Conservation (phyloP, 2,329 filamentous ascomycete species). For the Pseudocercospora macadamiae region DNA sequence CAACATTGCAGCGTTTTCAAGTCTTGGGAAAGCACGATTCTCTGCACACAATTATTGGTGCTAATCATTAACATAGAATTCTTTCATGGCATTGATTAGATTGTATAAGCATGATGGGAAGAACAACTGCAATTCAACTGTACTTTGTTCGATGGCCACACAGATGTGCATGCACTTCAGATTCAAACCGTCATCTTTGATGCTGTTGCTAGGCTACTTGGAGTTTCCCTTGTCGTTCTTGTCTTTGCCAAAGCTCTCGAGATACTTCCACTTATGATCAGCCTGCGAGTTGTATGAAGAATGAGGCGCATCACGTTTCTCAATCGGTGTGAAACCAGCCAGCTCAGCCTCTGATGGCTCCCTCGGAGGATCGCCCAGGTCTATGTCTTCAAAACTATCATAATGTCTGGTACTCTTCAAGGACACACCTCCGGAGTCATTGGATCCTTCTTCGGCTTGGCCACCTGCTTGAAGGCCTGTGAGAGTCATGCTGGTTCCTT, state of each 20-base stretch:
- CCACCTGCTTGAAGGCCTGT: no score
- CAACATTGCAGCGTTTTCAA: no score
- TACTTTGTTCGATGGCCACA: no score
- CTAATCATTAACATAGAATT: no score
- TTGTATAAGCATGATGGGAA: no score
- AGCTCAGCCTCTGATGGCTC: slow-evolving; percentile 9
- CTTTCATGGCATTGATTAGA: no score
- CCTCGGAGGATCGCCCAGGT: slow-evolving; percentile 11
- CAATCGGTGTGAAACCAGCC: slow-evolving; percentile 22
- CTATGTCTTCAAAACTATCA: slow-evolving; percentile 17
- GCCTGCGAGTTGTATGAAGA: slow-evolving; percentile 24
- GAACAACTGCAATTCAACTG: no score
- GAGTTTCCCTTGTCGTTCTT: neutral
- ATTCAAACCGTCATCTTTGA: no score
- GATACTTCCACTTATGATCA: slow-evolving; percentile 27
- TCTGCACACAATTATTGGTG: no score
- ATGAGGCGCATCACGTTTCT: slow-evolving; percentile 17
- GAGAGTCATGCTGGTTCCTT: neutral
- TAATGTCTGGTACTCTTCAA: neutral
- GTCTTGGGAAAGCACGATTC: no score
- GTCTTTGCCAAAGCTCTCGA: slow-evolving; percentile 17
- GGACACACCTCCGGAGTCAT: neutral
- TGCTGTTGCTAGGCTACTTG: no score
- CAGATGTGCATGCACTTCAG: neutral
- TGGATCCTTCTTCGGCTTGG: neutral